Evolutionary conservation across 2,329 filamentous ascomycete species (phyloP), one percentile per base, ranked within the genome.

Genomic region (Microthyrium microscopicum): DNA sequence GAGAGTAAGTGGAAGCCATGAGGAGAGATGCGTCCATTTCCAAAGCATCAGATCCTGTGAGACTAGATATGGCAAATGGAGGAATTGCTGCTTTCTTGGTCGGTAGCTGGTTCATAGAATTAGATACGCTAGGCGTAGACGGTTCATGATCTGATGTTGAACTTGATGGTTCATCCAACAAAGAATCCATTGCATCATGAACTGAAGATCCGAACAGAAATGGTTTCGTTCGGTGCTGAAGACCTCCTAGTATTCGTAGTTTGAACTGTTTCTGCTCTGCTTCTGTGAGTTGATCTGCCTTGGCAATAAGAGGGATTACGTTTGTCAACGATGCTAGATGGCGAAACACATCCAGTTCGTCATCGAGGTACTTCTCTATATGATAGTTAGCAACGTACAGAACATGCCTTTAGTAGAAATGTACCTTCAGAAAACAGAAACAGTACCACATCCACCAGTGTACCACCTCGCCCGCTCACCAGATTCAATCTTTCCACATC

Each of bases 21-120:
- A 95, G 66, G 0, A 92, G 62, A 46, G 83, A 93, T 13, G 85
- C 87, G 51, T 95, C 87, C 76, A 95, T 91, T 27, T 68, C 73
- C 25, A 93, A 82, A 39, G 73, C 60, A 45, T 94, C 83, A 16
- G 70, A 68, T 2, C 68, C 70, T 17, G 70, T 62, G 9, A 70
- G 69, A 15, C 79, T 89, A 2, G 87, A 94, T 15, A 93, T 66
- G 1, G 81, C 73, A 48, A 81, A 91, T 3, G 76, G 71, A 38
- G 59, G 58, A 25, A 16, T 15, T 22, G 35, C 26, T 25, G 19
- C 12, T 32, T 8, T 8, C 9, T 8, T 11, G 19, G 29, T n/a
- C n/a, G n/a, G n/a, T n/a, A n/a, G n/a, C n/a, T n/a, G n/a, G n/a
- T n/a, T n/a, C 41, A 34, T 28, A 31, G 50, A 40, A 24, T 49